Base-by-base conservation (phyloP, 805 yeast genomes). In the Wickerhamomyces hampshirensis region DNA sequence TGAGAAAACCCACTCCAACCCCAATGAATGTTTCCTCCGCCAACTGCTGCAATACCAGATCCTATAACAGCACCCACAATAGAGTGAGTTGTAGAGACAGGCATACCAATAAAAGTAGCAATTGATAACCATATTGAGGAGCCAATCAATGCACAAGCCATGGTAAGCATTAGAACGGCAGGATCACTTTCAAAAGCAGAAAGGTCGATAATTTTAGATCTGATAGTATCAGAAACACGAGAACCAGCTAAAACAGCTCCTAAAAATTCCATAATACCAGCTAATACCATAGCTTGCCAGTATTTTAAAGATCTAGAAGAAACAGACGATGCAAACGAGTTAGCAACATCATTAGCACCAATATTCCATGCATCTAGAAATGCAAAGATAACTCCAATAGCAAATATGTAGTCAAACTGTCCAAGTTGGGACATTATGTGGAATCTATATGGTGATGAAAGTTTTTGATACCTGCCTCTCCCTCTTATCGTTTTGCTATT, bases 261-360 rank as follows among this genome's bases (percentile, higher is more conserved):
- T 29, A 81, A 57, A 47, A 83, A 82, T 59, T 82, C 91, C 68
- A 79, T 75, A 30, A 80, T 50, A 26, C 77, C 82, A 1, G 86
- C 86, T 28, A 83, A 60, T 24, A 80, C 48, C 85, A 80, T 78
- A 13, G 87, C 89, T 58, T 82, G 91, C 77, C 81, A 74, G 55
- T 80, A 80, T 37, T 73, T 73, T 45, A 82, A 62, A 12, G 86
- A 71, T 48, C 83, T 65, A 10, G 89, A 79, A 11, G 88, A 77
- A 5, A 82, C 78, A 0, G 89, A 74, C 3, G 89, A 80, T 1
- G 91, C 82, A 52, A 79, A 82, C 2, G 91, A 82, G 65, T 83
- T 82, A 12, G 89, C 82, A 39, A 82, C 87, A 65, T 82, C 91
- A 53, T 83, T 82, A 21, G 89, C 91, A 34, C 89, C 89, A 48